A percentile compares a stretch with the other conserved stretches of the same genome.
These are phyloP conservation scores for Neophaeococcomyces mojaviensis DNA, from an alignment of 2,329 filamentous ascomycete genomes.

Conservation along the genomic window DNA sequence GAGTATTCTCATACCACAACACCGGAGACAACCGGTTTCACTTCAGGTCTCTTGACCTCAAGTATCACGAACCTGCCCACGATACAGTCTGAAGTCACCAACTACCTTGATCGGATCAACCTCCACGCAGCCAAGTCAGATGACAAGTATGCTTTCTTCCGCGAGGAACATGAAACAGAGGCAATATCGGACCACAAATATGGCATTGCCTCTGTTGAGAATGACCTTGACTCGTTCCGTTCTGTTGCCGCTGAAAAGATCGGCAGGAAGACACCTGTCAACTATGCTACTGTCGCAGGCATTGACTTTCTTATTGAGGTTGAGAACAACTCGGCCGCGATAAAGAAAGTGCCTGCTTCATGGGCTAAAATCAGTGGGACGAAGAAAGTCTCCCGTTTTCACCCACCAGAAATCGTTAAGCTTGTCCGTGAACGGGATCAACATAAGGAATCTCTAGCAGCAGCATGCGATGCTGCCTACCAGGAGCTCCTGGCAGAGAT, in stretches of 20 bases:
- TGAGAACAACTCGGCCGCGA: constrained; percentile 58
- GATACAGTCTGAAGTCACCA: constrained; percentile 65
- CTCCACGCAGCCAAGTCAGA: constrained; percentile 71
- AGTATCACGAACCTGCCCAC: constrained; percentile 68
- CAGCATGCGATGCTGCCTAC: constrained; percentile 84
- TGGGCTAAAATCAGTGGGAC: constrained; percentile 95
- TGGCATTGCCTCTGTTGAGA: constrained; percentile 84
- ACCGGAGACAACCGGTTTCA: constrained; percentile 62
- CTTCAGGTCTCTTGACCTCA: constrained; percentile 59
- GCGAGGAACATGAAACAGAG: constrained; percentile 78
- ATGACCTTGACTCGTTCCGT: constrained; percentile 75
- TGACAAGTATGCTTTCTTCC: constrained; percentile 92
- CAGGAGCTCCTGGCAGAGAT: constrained; percentile 63
- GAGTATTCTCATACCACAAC: constrained; percentile 65
- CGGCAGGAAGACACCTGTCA: constrained; percentile 59
- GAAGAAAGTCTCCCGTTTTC: constrained; percentile 85
- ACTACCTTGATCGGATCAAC: constrained; percentile 79
- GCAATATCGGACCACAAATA: constrained; percentile 82
- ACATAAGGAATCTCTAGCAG: constrained; percentile 85
- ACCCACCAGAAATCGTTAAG: constrained; percentile 81
- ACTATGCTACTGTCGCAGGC: constrained; percentile 76
- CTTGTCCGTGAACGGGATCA: constrained; percentile 84
- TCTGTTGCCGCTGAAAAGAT: constrained; percentile 63
- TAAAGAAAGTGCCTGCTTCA: constrained; percentile 83
- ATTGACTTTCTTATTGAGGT: constrained; percentile 96